A percentile compares a stretch with the other conserved stretches of the same genome.
Evolutionary conservation across 2,329 filamentous ascomycete genomes (phyloP).

Genomic region (Ceratocystis diversiconidia): DNA sequence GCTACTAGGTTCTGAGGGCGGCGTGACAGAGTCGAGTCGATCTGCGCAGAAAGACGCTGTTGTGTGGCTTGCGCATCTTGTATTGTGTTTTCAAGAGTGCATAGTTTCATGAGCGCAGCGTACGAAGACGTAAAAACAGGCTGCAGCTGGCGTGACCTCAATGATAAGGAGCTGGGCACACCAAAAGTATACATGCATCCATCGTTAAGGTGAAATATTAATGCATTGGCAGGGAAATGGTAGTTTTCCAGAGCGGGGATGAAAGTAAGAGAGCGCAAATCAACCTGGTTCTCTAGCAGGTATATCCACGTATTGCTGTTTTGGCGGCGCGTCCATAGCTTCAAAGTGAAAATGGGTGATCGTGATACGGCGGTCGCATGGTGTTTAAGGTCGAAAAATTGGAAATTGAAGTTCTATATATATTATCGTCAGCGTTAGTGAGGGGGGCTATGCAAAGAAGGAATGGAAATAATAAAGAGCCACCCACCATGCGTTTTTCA

Average conservation of each 20-base stretch:
- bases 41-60: slow-evolving; percentile 60
- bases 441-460: neutral
- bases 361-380: slow-evolving; percentile 52
- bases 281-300: slow-evolving; percentile 57
- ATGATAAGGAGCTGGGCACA: slow-evolving; percentile 24
- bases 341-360: slow-evolving; percentile 48
- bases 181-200: slow-evolving; percentile 63
- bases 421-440: slow-evolving; percentile 10
- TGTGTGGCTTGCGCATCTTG: slow-evolving; percentile 75
- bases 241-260: slow-evolving; percentile 58
- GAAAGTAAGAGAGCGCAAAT: slow-evolving; percentile 61
- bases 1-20: slow-evolving; percentile 31
- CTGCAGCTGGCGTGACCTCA: slow-evolving; percentile 38
- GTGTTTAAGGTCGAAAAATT: slow-evolving; percentile 60
- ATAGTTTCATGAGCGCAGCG: slow-evolving; percentile 72
- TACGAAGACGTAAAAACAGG: slow-evolving; percentile 60
- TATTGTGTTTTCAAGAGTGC: slow-evolving; percentile 78
- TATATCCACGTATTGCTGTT: slow-evolving; percentile 39
- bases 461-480: neutral
- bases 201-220: slow-evolving; percentile 74
- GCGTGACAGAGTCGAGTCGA: slow-evolving; percentile 43
- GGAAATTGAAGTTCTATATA: slow-evolving; percentile 67
- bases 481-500: slow-evolving; percentile 52
- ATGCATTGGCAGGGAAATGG: slow-evolving; percentile 63
- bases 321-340: slow-evolving; percentile 56